Evolutionary conservation across 1,284 basidiomycete genomes (phyloP), one percentile per base, ranked within the genome.

Genomic region (Cutaneotrichosporon arboriforme): DNA sequence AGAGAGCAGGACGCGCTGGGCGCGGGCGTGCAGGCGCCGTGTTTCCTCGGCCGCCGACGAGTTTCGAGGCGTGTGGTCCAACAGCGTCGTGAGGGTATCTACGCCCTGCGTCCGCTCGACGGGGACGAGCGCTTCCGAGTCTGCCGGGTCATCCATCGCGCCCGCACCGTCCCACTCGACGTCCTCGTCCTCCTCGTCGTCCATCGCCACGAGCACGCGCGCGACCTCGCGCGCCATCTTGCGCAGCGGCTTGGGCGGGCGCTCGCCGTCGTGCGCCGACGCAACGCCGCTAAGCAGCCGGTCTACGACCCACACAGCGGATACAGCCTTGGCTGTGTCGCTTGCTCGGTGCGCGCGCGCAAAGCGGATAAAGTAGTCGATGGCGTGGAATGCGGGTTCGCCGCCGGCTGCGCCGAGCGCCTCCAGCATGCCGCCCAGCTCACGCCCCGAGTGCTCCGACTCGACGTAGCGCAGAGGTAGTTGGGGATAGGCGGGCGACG

Each of bases 231-330:
- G 79, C 2, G 83, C 79, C 55, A 86, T 77, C 69, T 85, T 90
- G 49, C 84, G 79, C 20, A 88, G 64, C 18, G 80, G 76, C 63
- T 79, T 84, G 14, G 69, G 68, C 9, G 68, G 62, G 14, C 40
- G 15, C 0, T 31, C 43, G 0, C 61, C 61, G 34, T 62, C 52
- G 15, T 61, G 69, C 9, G 84, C 68, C 10, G 74, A 75, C 2
- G 84, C 70, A 4, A 85, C 77, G 3, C 91, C 91, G 59, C 88
- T 84, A 49, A 94, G 69, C 0, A 94, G 70, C 46, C 81, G 78
- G 57, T 81, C 80, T 1, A 86, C 85, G 63, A 87, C 87, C 88
- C 90, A 93, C n/a, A 91, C 75, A 1, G 88, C 88, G 0, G 88
- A 81, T 1, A 83, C 83, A 3, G 84, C 79, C 35, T 78, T 76